Evolutionary conservation across 768 basidiomycete genomes (phyloP), one percentile per base, ranked within the genome.

Genomic region (Russula vinacea): DNA sequence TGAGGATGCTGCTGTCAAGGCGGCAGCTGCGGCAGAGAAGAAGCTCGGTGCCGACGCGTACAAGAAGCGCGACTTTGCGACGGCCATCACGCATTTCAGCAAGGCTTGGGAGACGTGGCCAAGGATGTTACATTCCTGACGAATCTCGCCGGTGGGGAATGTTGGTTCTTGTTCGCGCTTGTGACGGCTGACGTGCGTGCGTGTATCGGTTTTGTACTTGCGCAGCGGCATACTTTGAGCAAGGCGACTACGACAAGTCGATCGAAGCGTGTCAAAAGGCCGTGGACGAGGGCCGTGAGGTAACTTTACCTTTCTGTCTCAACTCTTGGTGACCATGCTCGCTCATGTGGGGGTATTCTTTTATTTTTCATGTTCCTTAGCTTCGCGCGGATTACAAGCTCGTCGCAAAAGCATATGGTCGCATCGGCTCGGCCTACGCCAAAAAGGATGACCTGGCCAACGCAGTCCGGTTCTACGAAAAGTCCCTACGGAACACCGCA

Each of bases 401-500:
- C 64, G 78, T 97, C 64, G 96, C 96, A 37, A 98, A 98, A 77
- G 94, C 95, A 0, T 84, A 90, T 60, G 97, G 92, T 26, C 92
- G 97, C 56, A 84, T 88, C 56, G 97, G 96, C 14, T 85, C 87
- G 8, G 83, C 96, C 0, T 94, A 93, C 78, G 77, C 84, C 61
- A 89, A 88, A 76, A 91, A 92, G 73, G 83, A 79, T 50, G 93
- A 99, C 74, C 74, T 87, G 33, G 70, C 71, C 9, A 83, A 83
- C 49, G 95, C 95, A 17, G 85, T 96, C 81, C 94, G 92, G 75
- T 94, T 84, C 80, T 97, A 84, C 79, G 81, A 94, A 70, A 98
- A 98, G 76, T 94, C 92, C 5, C 83, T 99, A 87, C 93, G 1
- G 97, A 99, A 75, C 96, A 98, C 75, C 93, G 97, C 63, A 98